A percentile compares a stretch with the other conserved stretches of the same genome.
Conservation (phyloP, 1,284 basidiomycete genomes). For the Agaricales sp. region DNA sequence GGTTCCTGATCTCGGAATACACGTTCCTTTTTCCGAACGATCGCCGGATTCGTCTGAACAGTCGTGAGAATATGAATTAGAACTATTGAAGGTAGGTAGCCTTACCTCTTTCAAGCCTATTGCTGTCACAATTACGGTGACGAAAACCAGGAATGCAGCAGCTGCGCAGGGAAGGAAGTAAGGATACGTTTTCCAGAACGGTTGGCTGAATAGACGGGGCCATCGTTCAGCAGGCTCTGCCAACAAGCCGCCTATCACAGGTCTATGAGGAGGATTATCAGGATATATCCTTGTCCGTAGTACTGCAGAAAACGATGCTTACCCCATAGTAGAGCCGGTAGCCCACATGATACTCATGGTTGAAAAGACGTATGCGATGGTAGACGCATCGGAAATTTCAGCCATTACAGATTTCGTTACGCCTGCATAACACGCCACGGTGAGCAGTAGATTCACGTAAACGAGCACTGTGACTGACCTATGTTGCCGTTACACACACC, state of each 20-base stretch:
- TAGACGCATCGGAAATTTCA: constrained; percentile 31
- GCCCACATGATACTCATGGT: constrained; percentile 32
- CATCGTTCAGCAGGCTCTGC: constrained; percentile 29
- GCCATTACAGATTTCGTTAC: constrained; percentile 27
- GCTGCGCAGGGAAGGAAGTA: constrained; percentile 32
- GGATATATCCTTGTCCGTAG: too few species aligned
- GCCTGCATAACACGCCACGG: constrained; percentile 14
- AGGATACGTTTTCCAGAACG: constrained; percentile 23
- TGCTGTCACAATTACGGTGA: constrained; percentile 19
- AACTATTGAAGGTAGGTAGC: not conserved
- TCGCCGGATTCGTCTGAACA: not conserved
- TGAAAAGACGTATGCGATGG: constrained; percentile 32
- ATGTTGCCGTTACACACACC: constrained; percentile 37
- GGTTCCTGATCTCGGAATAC: too few species aligned
- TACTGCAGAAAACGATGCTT: constrained; percentile 7
- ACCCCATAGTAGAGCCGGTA: constrained; percentile 29
- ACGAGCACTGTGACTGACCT: constrained; percentile 18
- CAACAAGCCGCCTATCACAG: constrained; percentile 30
- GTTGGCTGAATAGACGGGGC: constrained; percentile 19
- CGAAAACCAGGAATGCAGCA: constrained; percentile 19
- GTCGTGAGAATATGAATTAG: not conserved
- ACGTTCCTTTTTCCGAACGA: not conserved
- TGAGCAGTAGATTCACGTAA: constrained; percentile 3
- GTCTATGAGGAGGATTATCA: constrained; percentile 16
- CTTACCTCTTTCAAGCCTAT: constrained; percentile 25